Evolutionary conservation across 345 rosid genomes (phyloP).

Genomic region (Sisymbrium irio): DNA sequence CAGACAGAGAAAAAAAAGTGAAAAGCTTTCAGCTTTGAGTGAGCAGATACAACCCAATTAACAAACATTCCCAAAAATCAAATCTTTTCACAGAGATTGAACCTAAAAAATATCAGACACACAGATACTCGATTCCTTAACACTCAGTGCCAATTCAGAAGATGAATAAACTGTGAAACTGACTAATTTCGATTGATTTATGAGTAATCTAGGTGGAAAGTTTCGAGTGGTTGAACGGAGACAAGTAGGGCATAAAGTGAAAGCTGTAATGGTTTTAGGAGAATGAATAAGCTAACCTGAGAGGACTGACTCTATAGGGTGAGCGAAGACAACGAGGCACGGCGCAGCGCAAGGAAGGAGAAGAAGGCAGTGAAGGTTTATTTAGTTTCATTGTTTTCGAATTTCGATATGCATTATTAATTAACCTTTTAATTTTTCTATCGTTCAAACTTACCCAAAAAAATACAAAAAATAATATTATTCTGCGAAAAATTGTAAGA

Average conservation of each 20-base stretch:
- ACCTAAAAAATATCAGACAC: too few species aligned
- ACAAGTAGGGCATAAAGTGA: neutral
- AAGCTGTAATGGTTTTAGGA: neutral
- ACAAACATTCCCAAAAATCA: neutral
- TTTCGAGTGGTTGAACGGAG: neutral
- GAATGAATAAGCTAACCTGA: slow-evolving; percentile 14
- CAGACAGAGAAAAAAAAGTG: neutral
- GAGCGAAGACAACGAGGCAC: slow-evolving; percentile 1
- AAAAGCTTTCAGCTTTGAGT: neutral
- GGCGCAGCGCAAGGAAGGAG: slow-evolving; percentile 20
- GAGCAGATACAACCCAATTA: neutral
- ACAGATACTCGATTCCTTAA: neutral
- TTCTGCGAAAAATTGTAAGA: neutral
- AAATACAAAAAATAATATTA: neutral
- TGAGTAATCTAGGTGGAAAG: neutral
- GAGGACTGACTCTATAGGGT: neutral
- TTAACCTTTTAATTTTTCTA: neutral
- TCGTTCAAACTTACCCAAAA: neutral
- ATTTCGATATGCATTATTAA: neutral
- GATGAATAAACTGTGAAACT: neutral
- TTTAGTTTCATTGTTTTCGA: slow-evolving; percentile 7
- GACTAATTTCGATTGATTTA: neutral
- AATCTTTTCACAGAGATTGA: neutral
- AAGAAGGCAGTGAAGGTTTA: slow-evolving; percentile 2
- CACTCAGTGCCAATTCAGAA: neutral